These are phyloP conservation scores for Fabrea salina DNA, from an alignment of 169 alveolate genomes.

Conservation along the genomic window DNA sequence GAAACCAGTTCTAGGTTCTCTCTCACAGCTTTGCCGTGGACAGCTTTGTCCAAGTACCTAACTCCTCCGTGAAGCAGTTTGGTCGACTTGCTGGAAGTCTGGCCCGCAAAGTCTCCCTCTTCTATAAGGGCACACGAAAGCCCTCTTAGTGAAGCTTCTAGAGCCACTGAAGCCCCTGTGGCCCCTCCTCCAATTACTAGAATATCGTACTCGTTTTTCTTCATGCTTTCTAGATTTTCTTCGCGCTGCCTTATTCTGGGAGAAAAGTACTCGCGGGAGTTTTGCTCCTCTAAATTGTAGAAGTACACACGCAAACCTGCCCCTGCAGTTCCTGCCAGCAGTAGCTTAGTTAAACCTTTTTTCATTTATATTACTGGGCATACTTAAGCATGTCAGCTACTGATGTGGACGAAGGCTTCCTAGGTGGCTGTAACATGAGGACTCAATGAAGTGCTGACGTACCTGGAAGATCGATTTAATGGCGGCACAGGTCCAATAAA, in stretches of 20 bases:
- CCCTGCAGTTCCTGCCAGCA: too few relatives aligned
- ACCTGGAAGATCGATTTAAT: too few relatives aligned
- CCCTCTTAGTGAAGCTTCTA: conserved; percentile 93
- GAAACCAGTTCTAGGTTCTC: conserved; percentile 82
- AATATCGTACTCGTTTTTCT: conserved; percentile 73
- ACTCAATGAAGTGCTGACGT: too few relatives aligned
- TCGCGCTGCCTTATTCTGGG: conserved; percentile 35
- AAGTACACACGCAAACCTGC: too few relatives aligned
- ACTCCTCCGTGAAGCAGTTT: conserved; percentile 95
- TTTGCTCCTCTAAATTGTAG: background rate
- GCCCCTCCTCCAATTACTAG: conserved; percentile 92
- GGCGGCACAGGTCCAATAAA: too few relatives aligned
- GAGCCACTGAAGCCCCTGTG: conserved; percentile 82
- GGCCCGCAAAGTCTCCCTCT: conserved; percentile 90
- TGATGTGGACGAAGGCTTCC: too few relatives aligned
- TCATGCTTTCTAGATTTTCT: conserved; percentile 61
- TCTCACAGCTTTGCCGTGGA: conserved; percentile 67
- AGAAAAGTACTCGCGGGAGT: background rate
- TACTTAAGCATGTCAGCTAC: too few relatives aligned
- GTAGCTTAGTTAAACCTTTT: too few relatives aligned
- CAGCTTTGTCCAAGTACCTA: conserved; percentile 88
- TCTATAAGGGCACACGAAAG: conserved; percentile 90
- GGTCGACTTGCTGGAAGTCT: conserved; percentile 91
- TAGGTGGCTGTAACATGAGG: too few relatives aligned
- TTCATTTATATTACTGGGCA: too few relatives aligned